Conservation (phyloP, 768 basidiomycete species). For the Russula olivacea region DNA sequence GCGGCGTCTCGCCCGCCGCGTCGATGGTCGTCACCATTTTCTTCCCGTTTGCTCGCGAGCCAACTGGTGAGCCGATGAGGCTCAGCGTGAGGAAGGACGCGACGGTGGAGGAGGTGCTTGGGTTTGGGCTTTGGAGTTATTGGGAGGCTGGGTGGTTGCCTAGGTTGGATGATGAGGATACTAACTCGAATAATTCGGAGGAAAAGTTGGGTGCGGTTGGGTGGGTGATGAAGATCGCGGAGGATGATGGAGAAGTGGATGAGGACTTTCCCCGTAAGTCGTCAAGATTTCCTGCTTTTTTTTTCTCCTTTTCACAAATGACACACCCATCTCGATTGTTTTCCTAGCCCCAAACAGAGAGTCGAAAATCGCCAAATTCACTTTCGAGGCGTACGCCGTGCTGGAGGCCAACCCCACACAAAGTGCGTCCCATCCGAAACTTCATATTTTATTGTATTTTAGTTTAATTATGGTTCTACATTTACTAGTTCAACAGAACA, state of each 20-base stretch:
- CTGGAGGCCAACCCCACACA: constrained; percentile 68
- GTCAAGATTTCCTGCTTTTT: not conserved
- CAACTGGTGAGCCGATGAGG: constrained; percentile 55
- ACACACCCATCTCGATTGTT: not conserved
- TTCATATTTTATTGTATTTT: not conserved
- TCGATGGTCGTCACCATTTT: constrained; percentile 66
- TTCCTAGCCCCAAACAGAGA: constrained; percentile 82
- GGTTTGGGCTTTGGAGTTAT: constrained; percentile 86
- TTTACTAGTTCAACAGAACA: constrained; percentile 64
- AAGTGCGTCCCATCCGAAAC: constrained; percentile 39
- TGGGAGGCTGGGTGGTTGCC: constrained; percentile 87
- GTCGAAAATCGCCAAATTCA: constrained; percentile 81
- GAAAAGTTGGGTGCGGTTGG: constrained; percentile 72
- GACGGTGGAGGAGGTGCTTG: constrained; percentile 92
- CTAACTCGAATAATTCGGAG: constrained; percentile 43
- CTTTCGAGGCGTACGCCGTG: constrained; percentile 84
- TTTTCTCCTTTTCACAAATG: not conserved
- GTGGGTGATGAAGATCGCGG: constrained; percentile 91
- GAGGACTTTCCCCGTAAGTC: constrained; percentile 94
- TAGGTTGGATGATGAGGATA: constrained; percentile 63
- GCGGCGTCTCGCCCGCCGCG: constrained; percentile 51
- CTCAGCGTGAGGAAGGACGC: constrained; percentile 81
- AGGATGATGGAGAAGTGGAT: constrained; percentile 97
- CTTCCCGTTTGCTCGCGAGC: constrained; percentile 73
- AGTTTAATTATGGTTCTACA: not conserved